Evolutionary conservation across 768 basidiomycete genomes (phyloP), one percentile per base, ranked within the genome.

Genomic region (Suillus discolor): DNA sequence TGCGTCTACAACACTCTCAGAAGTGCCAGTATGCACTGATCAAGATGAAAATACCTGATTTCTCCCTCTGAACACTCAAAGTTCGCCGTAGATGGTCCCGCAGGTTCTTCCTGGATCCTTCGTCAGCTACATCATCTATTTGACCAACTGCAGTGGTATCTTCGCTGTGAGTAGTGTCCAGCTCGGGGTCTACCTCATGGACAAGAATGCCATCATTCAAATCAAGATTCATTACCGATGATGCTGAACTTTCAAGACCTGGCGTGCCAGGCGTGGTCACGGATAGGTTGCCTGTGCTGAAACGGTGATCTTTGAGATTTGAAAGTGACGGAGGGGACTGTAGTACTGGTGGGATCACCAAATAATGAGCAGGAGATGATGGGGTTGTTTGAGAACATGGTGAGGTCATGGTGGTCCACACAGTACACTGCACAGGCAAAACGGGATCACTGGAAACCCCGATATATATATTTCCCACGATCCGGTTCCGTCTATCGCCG

Each of bases 21-120:
- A 67, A 42, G 16, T 49, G 57, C 39, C 18, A 18, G 34, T 62
- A 25, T 64, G 41, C 36, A 63, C 38, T 61, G 9, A 63, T 62
- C 61, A 18, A 49, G 16, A 66, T n/a, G 15, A 45, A 57, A 51
- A 34, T 66, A 88, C 88, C 89, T 75, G 82, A 69, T 57, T 79
- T 81, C 20, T 82, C 80, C 45, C 79, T 81, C 72, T 81, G 82
- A 65, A 81, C 81, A 69, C 77, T 88, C 62, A 94, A 77, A 3
- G 90, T 92, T 66, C 82, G 83, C 74, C 89, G 82, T 41, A 93
- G 76, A 65, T 93, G 90, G 67, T 92, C 91, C 57, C 92, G 84
- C 49, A 93, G 78, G 31, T 75, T 78, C 74, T 84, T 87, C 79
- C 88, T 90, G 61, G 86, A 86, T 57, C 84, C 84, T 69, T 87